phyloP scores from a whole-genome alignment of 345 rosid species.

The Pistacia vera region DNA sequence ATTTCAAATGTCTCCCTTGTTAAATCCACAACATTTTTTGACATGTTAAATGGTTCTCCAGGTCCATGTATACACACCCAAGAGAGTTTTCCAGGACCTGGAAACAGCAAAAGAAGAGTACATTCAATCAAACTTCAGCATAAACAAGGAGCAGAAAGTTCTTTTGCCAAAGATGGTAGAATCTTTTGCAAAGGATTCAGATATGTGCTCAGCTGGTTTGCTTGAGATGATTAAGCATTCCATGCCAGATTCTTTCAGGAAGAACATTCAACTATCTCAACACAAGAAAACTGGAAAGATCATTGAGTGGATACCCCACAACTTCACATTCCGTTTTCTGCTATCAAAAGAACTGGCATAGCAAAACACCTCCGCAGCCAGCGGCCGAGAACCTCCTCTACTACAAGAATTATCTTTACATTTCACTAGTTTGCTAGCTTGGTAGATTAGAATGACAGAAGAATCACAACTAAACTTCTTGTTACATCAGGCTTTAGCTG shows the following conservation, averaged over 20 bases:
- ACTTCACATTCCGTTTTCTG: slow-evolving; percentile 59
- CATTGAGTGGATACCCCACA: slow-evolving; percentile 77
- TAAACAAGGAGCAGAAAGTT: slow-evolving; percentile 64
- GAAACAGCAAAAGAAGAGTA: slow-evolving; percentile 82
- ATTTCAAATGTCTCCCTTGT: not conserved
- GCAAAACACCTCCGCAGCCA: not conserved
- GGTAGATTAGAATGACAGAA: slow-evolving; percentile 31
- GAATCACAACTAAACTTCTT: slow-evolving; percentile 30
- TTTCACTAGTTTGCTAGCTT: not conserved
- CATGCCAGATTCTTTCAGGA: slow-evolving; percentile 48
- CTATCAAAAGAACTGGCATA: slow-evolving; percentile 44
- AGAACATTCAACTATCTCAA: slow-evolving; percentile 35
- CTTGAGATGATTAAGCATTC: slow-evolving; percentile 45
- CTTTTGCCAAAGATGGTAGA: slow-evolving; percentile 73
- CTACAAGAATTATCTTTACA: not conserved
- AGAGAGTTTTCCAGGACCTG: slow-evolving; percentile 68
- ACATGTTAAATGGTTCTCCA: slow-evolving; percentile 14
- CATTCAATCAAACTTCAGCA: slow-evolving; percentile 52
- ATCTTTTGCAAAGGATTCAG: slow-evolving; percentile 58
- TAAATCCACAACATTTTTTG: not conserved
- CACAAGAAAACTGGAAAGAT: slow-evolving; percentile 42
- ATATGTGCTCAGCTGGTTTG: slow-evolving; percentile 51
- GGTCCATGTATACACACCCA: slow-evolving; percentile 74
- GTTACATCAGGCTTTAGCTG: not conserved
- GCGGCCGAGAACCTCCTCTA: not conserved